Conservation (phyloP, 805 yeast species). For the Kazachstania bromeliacearum region DNA sequence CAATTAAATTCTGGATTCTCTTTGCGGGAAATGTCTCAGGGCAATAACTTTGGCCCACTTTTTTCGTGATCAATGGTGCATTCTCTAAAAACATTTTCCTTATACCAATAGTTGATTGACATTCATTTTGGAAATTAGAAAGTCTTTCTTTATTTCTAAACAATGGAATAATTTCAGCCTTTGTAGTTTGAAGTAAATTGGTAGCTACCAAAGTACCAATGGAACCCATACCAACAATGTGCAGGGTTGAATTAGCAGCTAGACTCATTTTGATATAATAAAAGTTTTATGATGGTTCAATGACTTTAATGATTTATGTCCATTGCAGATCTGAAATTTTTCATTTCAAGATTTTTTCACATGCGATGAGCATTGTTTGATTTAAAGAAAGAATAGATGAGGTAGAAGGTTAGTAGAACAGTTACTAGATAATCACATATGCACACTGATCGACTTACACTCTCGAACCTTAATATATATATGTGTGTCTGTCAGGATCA, state of each 20-base stretch:
- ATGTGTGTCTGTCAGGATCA: too few species aligned
- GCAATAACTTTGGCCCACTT: constrained; percentile 10
- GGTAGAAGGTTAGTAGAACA: too few species aligned
- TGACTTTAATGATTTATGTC: too few species aligned
- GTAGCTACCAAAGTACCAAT: constrained; percentile 28
- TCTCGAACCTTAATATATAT: too few species aligned
- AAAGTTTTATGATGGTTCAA: too few species aligned
- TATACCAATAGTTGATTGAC: constrained; percentile 16
- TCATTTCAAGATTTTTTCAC: too few species aligned
- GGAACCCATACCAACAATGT: constrained; percentile 29
- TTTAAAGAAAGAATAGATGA: too few species aligned
- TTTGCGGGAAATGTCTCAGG: constrained; percentile 21
- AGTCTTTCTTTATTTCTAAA: constrained; percentile 23
- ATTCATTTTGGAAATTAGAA: constrained; percentile 14
- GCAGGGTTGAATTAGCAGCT: constrained; percentile 9
- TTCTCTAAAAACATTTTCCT: constrained; percentile 15
- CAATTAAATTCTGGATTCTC: constrained; percentile 46
- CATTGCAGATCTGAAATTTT: too few species aligned
- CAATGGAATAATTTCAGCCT: constrained; percentile 22
- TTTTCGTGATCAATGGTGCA: constrained; percentile 9
- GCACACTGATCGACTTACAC: too few species aligned
- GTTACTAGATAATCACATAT: too few species aligned
- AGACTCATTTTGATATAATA: constrained; percentile 1
- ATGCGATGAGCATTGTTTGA: too few species aligned
- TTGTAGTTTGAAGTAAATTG: constrained; percentile 19